Conservation (phyloP, 371 early-diverging fungal species). For the Chytridium lagenaria region DNA sequence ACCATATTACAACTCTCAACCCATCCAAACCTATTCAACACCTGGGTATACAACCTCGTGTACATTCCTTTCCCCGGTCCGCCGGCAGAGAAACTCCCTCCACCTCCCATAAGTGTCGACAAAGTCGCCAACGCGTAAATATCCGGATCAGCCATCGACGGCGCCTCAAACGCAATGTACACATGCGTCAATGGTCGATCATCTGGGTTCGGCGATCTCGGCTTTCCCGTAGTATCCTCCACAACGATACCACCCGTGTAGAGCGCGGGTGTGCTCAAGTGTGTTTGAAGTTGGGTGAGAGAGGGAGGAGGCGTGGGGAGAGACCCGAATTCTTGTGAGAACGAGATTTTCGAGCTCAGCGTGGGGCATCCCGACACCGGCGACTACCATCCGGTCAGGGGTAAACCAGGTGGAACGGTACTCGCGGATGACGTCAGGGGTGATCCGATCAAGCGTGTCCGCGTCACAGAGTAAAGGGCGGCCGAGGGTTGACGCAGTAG, state of each 20-base stretch:
- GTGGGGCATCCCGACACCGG: constrained; percentile 88
- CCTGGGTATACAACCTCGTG: constrained; percentile 92
- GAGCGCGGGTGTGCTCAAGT: constrained; percentile 27
- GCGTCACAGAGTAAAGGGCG: constrained; percentile 79
- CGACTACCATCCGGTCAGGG: constrained; percentile 90
- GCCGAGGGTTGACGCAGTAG: constrained; percentile 76
- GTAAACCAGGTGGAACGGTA: constrained; percentile 82
- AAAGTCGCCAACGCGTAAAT: constrained; percentile 91
- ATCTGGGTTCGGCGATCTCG: constrained; percentile 57
- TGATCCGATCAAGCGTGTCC: constrained; percentile 69
- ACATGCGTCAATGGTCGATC: constrained; percentile 81
- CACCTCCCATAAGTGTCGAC: constrained; percentile 92
- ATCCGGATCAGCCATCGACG: constrained; percentile 80
- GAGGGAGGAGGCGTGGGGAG: constrained; percentile 47
- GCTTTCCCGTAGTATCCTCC: constrained; percentile 62
- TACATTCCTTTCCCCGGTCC: constrained; percentile 99
- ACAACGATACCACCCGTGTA: constrained; percentile 87
- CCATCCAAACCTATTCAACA: constrained; percentile 93
- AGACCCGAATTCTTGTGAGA: constrained; percentile 71
- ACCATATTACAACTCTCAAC: constrained; percentile 92
- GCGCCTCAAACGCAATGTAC: constrained; percentile 87
- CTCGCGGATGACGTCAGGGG: constrained; percentile 67
- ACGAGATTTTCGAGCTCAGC: constrained; percentile 77
- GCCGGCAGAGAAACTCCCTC: constrained; percentile 96
- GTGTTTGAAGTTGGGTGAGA: constrained; percentile 37